A percentile compares a stretch with the other conserved stretches of the same genome.
phyloP scores from a whole-genome alignment of 768 basidiomycete species.

The Mycena albidolilacea region DNA sequence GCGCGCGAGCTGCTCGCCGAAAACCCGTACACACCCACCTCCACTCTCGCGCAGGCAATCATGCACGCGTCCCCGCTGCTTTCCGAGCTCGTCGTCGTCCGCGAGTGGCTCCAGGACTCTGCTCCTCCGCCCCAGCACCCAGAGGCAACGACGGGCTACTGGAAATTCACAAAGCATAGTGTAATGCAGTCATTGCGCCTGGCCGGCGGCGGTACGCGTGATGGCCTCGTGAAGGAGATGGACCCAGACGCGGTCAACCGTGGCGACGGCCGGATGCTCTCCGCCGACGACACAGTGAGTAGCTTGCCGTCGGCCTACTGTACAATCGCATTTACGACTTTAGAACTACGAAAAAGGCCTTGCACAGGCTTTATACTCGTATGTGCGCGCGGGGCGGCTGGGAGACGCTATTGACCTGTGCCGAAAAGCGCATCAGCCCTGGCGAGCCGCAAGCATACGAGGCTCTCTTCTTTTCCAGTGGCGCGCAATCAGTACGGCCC shows the following conservation, averaged over 20 bases:
- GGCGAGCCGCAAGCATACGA: conserved; percentile 92
- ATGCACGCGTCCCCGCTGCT: conserved; percentile 78
- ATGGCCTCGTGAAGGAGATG: conserved; percentile 74
- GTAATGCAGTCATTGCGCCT: conserved; percentile 76
- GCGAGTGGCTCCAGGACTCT: conserved; percentile 91
- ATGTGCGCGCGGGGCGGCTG: conserved; percentile 87
- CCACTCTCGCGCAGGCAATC: conserved; percentile 81
- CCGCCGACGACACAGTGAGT: conserved; percentile 85
- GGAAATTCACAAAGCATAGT: conserved; percentile 85
- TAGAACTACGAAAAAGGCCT: conserved; percentile 88
- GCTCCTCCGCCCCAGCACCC: conserved; percentile 73
- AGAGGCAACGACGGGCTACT: conserved; percentile 86
- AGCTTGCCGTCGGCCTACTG: background rate
- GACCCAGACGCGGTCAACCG: conserved; percentile 87
- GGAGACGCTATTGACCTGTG: conserved; percentile 90
- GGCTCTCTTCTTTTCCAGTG: conserved; percentile 87
- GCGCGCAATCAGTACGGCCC: conserved; percentile 71
- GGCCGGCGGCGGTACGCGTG: conserved; percentile 56
- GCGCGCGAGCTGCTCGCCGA: conserved; percentile 70
- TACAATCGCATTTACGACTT: background rate
- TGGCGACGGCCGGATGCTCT: conserved; percentile 71
- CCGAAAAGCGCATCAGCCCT: conserved; percentile 87
- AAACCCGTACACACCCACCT: conserved; percentile 89
- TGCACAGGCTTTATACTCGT: conserved; percentile 82
- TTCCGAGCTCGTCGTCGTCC: conserved; percentile 82